Evolutionary conservation across 75 land plant genomes (phyloP), one percentile per base, ranked within the genome.

Genomic region (Pseudotsuga menziesii): DNA sequence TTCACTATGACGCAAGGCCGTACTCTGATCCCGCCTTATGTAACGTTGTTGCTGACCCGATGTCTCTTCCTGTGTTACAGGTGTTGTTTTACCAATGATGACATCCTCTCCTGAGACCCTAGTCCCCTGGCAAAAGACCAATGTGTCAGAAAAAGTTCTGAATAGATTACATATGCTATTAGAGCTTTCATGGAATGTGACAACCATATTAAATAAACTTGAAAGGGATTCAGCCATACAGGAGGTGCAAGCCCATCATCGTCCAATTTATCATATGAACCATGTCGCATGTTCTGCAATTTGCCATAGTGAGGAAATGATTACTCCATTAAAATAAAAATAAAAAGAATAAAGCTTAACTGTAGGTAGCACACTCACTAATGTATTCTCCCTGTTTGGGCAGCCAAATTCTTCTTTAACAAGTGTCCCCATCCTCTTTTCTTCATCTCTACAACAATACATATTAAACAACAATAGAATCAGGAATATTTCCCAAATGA

Each of bases 211-310:
- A 4, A 23, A 57, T 36, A 8, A 27, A 20, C 56, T 41, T 11
- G 56, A 16, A 35, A 14, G 26, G 55, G 23, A 22, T 20, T 73
- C 11, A 52, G 60, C 83, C 96, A 84, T 77, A 94, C 97, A 77
- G 99, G 98, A 74, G 99, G 98, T 44, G 99, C 98, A 81, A 97
- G 91, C 61, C 99, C 99, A 85, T 97, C 99, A 79, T 97, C 99
- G 83, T 97, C 99, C 66, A 97, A 84, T 80, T 97, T 97, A 82
- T 97, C 99, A 91, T 97, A 97, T 15, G 99, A 97, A 66, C 99
- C 99, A 89, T 97, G 99, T 29, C 99, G 84, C 99, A 97, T 97
- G 70, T 93, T 93, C 98, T 96, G 87, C 26, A 81, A 83, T 75
- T 81, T 27, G 63, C 5, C 23, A 52, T 69, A 22, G 48, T 41